Percentiles rank a stretch among this genome's conserved stretches.
These are phyloP conservation scores for Camellia japonica DNA, from an alignment of 148 eudicot genomes.

Conservation along the genomic window DNA sequence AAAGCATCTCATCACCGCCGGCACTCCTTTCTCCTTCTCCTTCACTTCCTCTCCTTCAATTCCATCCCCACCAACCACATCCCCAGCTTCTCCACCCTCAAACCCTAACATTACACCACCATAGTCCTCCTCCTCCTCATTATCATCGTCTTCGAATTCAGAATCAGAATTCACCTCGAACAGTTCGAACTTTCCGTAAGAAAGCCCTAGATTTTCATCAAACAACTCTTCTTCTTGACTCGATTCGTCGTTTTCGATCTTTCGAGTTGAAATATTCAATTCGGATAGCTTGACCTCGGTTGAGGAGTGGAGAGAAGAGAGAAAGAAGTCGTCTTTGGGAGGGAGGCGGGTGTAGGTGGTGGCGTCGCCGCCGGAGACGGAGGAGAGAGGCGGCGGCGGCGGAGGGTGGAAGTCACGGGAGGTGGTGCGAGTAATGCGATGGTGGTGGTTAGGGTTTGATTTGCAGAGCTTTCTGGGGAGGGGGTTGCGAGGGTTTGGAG, in stretches of 20 bases:
- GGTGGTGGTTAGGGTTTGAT: constrained; percentile 31
- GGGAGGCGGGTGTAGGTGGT: constrained; percentile 85
- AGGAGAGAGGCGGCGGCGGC: constrained; percentile 16
- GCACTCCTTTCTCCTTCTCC: constrained; percentile 95
- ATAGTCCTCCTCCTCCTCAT: constrained; percentile 5
- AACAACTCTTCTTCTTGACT: constrained; percentile 10
- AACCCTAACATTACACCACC: constrained; percentile 21
- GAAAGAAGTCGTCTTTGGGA: constrained; percentile 40
- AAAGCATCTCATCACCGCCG: constrained; percentile 96
- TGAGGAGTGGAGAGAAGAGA: constrained; percentile 5
- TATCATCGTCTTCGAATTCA: constrained; percentile 18
- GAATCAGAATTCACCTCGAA: constrained; percentile 33
- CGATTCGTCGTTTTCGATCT: constrained; percentile 7
- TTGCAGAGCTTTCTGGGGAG: constrained; percentile 16
- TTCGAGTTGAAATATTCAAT: not conserved
- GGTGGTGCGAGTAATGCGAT: constrained; percentile 1
- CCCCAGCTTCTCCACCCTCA: constrained; percentile 18
- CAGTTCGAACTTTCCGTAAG: constrained; percentile 23
- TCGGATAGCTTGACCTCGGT: constrained; percentile 47
- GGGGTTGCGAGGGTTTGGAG: constrained; percentile 20
- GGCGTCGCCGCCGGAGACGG: constrained; percentile 53
- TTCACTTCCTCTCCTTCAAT: constrained; percentile 28
- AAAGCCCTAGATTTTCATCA: constrained; percentile 11
- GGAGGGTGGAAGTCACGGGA: not conserved
- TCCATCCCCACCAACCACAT: constrained; percentile 23